Evolutionary conservation across 164 flowering plant species (phyloP).

Genomic region (Vitis riparia): DNA sequence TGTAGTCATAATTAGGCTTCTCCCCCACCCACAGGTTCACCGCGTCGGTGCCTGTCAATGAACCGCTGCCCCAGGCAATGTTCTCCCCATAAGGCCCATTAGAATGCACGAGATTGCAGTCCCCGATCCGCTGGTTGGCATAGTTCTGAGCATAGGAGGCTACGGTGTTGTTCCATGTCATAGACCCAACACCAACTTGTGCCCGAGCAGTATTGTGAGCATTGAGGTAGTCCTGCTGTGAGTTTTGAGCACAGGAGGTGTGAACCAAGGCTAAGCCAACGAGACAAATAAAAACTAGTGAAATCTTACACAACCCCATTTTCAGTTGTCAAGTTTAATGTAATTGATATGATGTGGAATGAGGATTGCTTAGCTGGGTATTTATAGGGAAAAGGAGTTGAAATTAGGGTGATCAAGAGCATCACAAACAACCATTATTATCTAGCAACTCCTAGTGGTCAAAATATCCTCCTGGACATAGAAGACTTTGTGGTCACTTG

Average conservation of each 20-base stretch:
- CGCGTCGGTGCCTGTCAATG: conserved; percentile 20
- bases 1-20: conserved; percentile 26
- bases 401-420: neutral
- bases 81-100: conserved; percentile 41
- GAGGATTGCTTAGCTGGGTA: neutral
- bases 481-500: too few species aligned
- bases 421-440: too few species aligned
- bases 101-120: conserved; percentile 30
- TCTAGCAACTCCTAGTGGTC: too few species aligned
- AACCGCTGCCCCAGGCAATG: conserved; percentile 24
- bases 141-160: conserved; percentile 27
- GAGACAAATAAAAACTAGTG: neutral
- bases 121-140: conserved; percentile 5
- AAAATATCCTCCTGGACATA: too few species aligned
- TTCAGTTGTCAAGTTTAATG: neutral
- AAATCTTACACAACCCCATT: neutral
- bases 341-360: neutral
- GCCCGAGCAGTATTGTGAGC: conserved; percentile 49
- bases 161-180: conserved; percentile 29
- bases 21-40: conserved; percentile 31
- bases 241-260: conserved; percentile 20
- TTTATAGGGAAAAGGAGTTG: neutral
- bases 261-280: conserved; percentile 4
- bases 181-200: conserved; percentile 30
- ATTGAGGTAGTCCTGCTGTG: conserved; percentile 25